Evolutionary conservation across 257 asterid species (phyloP).

Genomic region (Perilla frutescens): DNA sequence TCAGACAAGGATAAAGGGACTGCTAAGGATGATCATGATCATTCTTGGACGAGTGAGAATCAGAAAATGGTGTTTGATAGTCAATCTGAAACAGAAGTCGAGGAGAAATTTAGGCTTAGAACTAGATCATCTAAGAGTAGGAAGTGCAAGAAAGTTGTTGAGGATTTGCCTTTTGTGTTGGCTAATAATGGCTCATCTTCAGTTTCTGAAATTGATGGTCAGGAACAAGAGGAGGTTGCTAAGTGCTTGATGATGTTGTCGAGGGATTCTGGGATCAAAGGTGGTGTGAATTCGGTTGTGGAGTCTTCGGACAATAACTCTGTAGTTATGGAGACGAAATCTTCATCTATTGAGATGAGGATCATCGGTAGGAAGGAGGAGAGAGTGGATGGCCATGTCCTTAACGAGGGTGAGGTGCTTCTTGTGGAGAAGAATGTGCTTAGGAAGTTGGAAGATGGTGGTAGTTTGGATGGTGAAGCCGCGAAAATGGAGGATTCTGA

Average conservation of each 20-base stretch:
- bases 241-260: constrained; percentile 84
- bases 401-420: not conserved
- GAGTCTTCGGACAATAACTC: constrained; percentile 93
- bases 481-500: constrained; percentile 66
- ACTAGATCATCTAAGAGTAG: constrained; percentile 52
- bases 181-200: constrained; percentile 63
- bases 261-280: constrained; percentile 62
- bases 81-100: constrained; percentile 68
- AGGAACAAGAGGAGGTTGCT: constrained; percentile 80
- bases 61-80: constrained; percentile 62
- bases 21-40: constrained; percentile 73
- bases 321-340: constrained; percentile 74
- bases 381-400: constrained; percentile 17
- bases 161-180: constrained; percentile 49
- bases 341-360: constrained; percentile 70
- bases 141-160: constrained; percentile 56
- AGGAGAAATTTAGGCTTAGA: constrained; percentile 47
- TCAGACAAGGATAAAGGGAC: constrained; percentile 69
- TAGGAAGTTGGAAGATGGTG: constrained; percentile 42
- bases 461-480: constrained; percentile 44
- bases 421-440: not conserved
- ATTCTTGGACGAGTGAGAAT: constrained; percentile 81
- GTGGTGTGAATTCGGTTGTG: constrained; percentile 73
- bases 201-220: constrained; percentile 79
- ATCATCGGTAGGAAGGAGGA: constrained; percentile 38